Percentiles rank a stretch among this genome's conserved stretches.
Evolutionary conservation across 306 rosid genomes (phyloP).

Genomic region (Urtica urens): DNA sequence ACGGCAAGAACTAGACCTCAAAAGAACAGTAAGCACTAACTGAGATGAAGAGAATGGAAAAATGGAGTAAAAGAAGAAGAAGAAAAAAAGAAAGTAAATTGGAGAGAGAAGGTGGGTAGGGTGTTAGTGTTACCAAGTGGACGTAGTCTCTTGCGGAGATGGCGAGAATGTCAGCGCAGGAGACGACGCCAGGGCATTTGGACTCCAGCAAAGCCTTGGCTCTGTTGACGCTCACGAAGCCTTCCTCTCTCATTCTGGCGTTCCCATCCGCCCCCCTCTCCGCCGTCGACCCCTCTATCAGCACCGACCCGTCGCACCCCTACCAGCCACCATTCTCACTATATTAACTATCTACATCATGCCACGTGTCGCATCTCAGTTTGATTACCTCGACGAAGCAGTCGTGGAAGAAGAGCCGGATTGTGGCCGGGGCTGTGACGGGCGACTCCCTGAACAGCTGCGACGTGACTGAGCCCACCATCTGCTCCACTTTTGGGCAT

Average conservation of each 20-base stretch:
- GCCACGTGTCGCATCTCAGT: conserved; percentile 9
- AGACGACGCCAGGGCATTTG: conserved; percentile 76
- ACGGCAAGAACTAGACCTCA: too few relatives aligned
- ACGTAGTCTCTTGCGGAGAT: conserved; percentile 87
- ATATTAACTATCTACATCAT: conserved; percentile 17
- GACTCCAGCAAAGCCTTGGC: conserved; percentile 71
- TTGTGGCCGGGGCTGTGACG: conserved; percentile 78
- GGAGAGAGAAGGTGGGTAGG: background rate
- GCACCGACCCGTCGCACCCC: conserved; percentile 90
- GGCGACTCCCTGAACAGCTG: conserved; percentile 80
- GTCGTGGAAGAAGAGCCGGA: conserved; percentile 86
- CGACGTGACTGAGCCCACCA: conserved; percentile 54
- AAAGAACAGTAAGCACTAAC: too few relatives aligned
- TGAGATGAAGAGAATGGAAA: background rate
- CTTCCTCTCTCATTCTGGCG: conserved; percentile 55
- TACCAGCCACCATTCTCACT: conserved; percentile 7
- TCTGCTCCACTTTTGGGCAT: conserved; percentile 67
- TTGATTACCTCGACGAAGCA: conserved; percentile 76
- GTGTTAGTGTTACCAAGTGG: conserved; percentile 58
- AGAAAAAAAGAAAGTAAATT: background rate
- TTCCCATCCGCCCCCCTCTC: conserved; percentile 77
- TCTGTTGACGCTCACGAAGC: conserved; percentile 52
- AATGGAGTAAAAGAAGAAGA: background rate
- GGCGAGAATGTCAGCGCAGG: conserved; percentile 91
- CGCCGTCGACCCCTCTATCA: conserved; percentile 50